phyloP scores from a whole-genome alignment of 2,329 filamentous ascomycete species.

The Huntiella abstrusa region DNA sequence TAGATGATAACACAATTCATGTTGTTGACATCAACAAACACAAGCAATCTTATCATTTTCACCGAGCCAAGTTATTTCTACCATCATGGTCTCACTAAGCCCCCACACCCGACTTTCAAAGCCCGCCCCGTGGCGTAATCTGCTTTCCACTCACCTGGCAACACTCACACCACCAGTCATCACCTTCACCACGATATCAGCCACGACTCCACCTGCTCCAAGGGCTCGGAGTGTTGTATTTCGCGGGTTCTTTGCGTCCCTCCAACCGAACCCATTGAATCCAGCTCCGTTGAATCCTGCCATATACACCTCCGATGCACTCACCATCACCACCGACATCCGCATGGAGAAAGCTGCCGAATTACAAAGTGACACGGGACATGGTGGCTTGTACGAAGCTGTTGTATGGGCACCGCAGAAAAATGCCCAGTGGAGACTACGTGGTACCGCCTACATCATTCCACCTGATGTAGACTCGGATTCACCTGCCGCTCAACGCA shows the following conservation, averaged over 20 bases:
- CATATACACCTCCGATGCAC: slow-evolving; percentile 54
- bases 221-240: slow-evolving; percentile 66
- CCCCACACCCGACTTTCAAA: background rate
- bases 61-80: too few species aligned
- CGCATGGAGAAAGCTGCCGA: slow-evolving; percentile 72
- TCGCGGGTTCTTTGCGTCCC: slow-evolving; percentile 62
- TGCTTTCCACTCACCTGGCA: slow-evolving; percentile 32
- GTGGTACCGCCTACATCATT: slow-evolving; percentile 58
- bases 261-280: slow-evolving; percentile 57
- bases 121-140: slow-evolving; percentile 33
- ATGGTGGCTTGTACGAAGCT: slow-evolving; percentile 58
- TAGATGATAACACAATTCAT: too few species aligned
- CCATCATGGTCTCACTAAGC: too few species aligned
- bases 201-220: slow-evolving; percentile 18
- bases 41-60: too few species aligned
- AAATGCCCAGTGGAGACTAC: slow-evolving; percentile 68
- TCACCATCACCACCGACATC: slow-evolving; percentile 71
- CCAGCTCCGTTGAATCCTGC: slow-evolving; percentile 50
- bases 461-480: slow-evolving; percentile 42
- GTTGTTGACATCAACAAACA: too few species aligned
- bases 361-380: slow-evolving; percentile 37
- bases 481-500: background rate
- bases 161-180: slow-evolving; percentile 30
- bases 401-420: slow-evolving; percentile 60
- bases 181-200: slow-evolving; percentile 29